Evolutionary conservation across 2,329 filamentous ascomycete genomes (phyloP).

Genomic region (Mycosphaerelloides madeirae): DNA sequence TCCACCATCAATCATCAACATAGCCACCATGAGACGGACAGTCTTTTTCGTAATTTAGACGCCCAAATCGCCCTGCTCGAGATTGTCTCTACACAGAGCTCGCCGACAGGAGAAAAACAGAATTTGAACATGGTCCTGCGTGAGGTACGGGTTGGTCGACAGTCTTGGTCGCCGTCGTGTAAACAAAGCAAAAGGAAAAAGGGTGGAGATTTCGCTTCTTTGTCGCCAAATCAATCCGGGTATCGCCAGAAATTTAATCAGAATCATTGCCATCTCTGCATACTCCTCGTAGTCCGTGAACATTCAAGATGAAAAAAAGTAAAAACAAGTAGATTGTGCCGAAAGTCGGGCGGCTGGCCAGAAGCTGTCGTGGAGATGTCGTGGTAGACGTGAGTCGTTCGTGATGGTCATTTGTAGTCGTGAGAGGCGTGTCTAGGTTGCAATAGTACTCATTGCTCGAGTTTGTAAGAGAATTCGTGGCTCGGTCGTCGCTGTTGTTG

Average conservation of each 20-base stretch:
- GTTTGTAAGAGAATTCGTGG: conserved; percentile 15
- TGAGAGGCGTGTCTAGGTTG: conserved; percentile 1
- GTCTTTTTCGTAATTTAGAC: too few species aligned
- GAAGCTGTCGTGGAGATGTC: conserved; percentile 15
- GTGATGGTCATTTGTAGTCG: conserved; percentile 7
- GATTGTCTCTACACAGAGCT: too few species aligned
- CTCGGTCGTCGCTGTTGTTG: conserved; percentile 18
- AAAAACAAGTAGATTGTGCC: conserved; percentile 8
- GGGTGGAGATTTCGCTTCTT: too few species aligned
- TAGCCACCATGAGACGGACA: too few species aligned
- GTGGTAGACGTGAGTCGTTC: not conserved
- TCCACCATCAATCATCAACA: too few species aligned
- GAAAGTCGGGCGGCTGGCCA: conserved; percentile 16
- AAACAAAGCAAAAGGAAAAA: not conserved
- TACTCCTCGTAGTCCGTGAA: conserved; percentile 8
- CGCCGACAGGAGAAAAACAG: too few species aligned
- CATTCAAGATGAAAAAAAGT: not conserved
- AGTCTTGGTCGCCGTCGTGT: not conserved
- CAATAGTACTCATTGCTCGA: conserved; percentile 12
- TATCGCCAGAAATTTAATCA: conserved; percentile 23
- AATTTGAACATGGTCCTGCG: too few species aligned
- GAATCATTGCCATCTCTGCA: conserved; percentile 8
- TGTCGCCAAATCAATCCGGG: conserved; percentile 10
- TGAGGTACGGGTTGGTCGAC: too few species aligned
- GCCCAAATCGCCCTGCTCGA: too few species aligned